phyloP scores from a whole-genome alignment of 2,329 filamentous ascomycete genomes.

The Harringtonia lauricola region DNA sequence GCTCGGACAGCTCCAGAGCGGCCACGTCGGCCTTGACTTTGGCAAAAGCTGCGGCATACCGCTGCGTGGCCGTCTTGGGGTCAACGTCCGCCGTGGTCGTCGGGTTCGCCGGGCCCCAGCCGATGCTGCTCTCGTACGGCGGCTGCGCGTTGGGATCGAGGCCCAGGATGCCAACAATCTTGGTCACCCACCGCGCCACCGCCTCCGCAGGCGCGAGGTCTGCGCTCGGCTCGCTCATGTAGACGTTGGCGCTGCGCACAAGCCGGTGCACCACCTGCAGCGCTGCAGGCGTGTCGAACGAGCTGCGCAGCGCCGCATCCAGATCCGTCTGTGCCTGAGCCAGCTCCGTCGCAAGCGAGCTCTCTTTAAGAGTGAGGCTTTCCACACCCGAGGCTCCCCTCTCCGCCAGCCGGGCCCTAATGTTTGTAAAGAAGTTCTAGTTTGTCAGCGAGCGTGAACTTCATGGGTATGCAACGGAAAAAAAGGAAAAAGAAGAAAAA shows the following conservation, averaged over 20 bases:
- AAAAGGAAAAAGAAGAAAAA: neutral
- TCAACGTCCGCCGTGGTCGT: conserved; percentile 19
- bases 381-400: conserved; percentile 3
- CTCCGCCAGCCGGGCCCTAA: conserved; percentile 10
- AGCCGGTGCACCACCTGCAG: conserved; percentile 53
- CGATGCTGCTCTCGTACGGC: conserved; percentile 33
- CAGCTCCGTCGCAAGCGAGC: conserved; percentile 26
- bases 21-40: conserved; percentile 10
- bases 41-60: conserved; percentile 8
- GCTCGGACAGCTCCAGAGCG: conserved; percentile 2
- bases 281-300: conserved; percentile 55
- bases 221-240: conserved; percentile 13
- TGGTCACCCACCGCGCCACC: conserved; percentile 51
- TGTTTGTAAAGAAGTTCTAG: conserved; percentile 12
- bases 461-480: neutral
- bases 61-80: conserved; percentile 9
- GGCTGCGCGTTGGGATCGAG: conserved; percentile 35
- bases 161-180: conserved; percentile 55
- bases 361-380: conserved; percentile 6
- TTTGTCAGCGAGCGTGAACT: neutral
- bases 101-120: conserved; percentile 57
- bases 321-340: conserved; percentile 43
- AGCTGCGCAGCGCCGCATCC: conserved; percentile 52
- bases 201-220: conserved; percentile 11
- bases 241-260: conserved; percentile 50